phyloP scores from a whole-genome alignment of 169 alveolate genomes.

The Eimeria sp. region DNA sequence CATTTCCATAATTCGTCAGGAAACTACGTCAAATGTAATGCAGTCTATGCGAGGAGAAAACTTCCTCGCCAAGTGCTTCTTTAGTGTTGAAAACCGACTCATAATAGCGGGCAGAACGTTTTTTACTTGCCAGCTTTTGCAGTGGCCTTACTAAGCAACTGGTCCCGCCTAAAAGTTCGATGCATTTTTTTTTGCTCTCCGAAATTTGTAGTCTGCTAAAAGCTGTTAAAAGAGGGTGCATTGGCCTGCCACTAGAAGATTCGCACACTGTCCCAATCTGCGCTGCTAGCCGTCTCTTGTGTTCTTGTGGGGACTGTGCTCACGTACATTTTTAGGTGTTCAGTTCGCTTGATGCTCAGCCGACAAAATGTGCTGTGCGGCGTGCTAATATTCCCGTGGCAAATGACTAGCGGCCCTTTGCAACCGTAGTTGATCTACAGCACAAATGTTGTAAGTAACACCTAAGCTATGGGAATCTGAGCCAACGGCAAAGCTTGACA shows the following conservation, averaged over 20 bases:
- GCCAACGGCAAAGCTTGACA: constrained; percentile 13
- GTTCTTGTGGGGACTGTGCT: neutral
- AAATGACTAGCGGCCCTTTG: neutral
- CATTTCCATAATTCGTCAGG: neutral
- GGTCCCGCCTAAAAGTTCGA: neutral
- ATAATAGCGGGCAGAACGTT: neutral
- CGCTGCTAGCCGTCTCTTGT: neutral
- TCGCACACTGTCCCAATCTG: neutral
- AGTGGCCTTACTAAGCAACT: neutral
- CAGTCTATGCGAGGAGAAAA: neutral
- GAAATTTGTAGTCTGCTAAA: neutral
- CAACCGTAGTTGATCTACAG: neutral
- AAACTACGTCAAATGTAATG: neutral
- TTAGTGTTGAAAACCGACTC: neutral
- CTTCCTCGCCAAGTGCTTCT: neutral
- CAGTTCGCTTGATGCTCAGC: neutral
- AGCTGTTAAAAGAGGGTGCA: neutral
- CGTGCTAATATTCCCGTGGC: neutral
- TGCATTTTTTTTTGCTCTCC: neutral
- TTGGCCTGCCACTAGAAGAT: neutral
- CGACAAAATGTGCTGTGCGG: neutral
- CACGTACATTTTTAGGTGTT: neutral
- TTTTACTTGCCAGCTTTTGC: neutral
- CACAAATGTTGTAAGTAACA: neutral
- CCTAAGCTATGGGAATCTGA: neutral